phyloP scores from a whole-genome alignment of 768 basidiomycete genomes.

The Boletus rubroflammeus region DNA sequence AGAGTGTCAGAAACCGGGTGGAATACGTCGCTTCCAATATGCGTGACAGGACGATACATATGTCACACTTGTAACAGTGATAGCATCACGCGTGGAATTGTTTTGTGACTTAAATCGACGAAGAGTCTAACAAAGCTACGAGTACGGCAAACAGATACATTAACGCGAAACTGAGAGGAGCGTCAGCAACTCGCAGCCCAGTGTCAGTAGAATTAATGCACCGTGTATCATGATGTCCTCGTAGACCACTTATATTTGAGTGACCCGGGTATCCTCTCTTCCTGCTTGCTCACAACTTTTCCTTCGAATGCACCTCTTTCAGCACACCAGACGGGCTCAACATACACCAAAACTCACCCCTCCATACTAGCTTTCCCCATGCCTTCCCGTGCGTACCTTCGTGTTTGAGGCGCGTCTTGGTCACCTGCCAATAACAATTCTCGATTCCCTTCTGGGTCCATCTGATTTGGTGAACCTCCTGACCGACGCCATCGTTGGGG shows the following conservation, averaged over 20 bases:
- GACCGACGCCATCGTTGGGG: constrained; percentile 65
- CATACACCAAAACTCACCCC: constrained; percentile 46
- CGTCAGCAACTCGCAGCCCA: not conserved
- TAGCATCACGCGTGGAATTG: no score
- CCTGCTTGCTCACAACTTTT: constrained; percentile 52
- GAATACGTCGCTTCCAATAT: not conserved
- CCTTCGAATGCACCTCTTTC: constrained; percentile 38
- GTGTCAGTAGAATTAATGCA: not conserved
- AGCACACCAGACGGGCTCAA: constrained; percentile 1
- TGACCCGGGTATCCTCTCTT: constrained; percentile 64
- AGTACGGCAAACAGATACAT: not conserved
- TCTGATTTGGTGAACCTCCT: constrained; percentile 65
- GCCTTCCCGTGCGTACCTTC: constrained; percentile 77
- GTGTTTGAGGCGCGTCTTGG: constrained; percentile 64
- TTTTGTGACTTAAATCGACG: not conserved
- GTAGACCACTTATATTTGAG: constrained; percentile 74
- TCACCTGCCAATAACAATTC: constrained; percentile 73
- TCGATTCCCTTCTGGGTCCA: constrained; percentile 68
- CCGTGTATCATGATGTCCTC: constrained; percentile 38
- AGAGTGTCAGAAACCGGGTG: not conserved
- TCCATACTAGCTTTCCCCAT: constrained; percentile 80
- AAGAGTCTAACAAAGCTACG: not conserved
- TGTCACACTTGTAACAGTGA: constrained; percentile 4
- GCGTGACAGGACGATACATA: constrained; percentile 13
- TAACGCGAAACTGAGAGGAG: not conserved